phyloP scores from a whole-genome alignment of 768 basidiomycete genomes.

The Boletus bicolor region DNA sequence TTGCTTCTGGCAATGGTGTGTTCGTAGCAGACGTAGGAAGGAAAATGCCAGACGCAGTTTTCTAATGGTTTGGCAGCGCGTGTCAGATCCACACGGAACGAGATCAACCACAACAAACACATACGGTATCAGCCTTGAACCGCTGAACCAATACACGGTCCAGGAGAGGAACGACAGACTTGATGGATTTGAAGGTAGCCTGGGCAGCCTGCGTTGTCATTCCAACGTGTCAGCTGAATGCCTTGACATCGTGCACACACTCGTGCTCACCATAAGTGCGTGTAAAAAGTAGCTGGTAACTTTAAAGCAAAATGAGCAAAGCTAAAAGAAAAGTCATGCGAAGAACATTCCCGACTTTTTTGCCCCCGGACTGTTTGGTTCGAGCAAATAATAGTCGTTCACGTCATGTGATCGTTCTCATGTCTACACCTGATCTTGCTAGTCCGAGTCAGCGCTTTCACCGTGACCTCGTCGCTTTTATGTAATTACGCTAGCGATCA shows the following conservation, averaged over 20 bases:
- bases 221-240: not conserved
- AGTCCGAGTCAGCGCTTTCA: not conserved
- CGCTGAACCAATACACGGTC: constrained; percentile 97
- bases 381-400: constrained; percentile 21
- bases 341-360: constrained; percentile 20
- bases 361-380: constrained; percentile 22
- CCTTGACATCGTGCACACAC: not conserved
- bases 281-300: constrained; percentile 4
- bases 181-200: constrained; percentile 95
- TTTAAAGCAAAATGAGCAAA: constrained; percentile 23
- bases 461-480: not conserved
- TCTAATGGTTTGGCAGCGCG: constrained; percentile 43
- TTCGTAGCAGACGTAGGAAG: constrained; percentile 86
- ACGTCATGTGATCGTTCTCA: constrained; percentile 24
- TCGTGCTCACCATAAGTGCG: constrained; percentile 28
- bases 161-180: constrained; percentile 81
- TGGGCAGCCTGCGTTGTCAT: constrained; percentile 60
- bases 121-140: constrained; percentile 92
- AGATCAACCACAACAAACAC: constrained; percentile 26
- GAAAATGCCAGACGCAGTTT: constrained; percentile 97
- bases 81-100: not conserved
- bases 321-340: constrained; percentile 17
- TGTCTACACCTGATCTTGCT: not conserved
- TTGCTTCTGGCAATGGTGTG: constrained; percentile 92
- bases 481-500: not conserved